Conservation (phyloP, 1,139 yeast species). For the Diutina neorugosa region DNA sequence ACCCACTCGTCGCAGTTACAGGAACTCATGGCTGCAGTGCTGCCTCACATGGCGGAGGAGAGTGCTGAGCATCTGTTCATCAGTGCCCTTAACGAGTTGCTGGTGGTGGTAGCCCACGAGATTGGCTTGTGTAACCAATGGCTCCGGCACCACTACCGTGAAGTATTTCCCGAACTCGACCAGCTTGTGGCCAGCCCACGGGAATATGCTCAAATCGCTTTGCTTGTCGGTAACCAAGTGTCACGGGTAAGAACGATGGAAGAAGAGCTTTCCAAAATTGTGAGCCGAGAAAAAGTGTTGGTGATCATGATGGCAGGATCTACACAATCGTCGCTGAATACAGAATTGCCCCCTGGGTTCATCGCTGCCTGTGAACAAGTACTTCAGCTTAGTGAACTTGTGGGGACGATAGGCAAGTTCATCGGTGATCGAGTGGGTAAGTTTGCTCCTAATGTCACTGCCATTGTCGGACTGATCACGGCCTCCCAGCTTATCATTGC, state of each 20-base stretch:
- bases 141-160: slow-evolving; percentile 40
- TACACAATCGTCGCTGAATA: neutral
- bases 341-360: slow-evolving; percentile 12
- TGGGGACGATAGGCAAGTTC: slow-evolving; percentile 34
- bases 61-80: neutral
- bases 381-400: slow-evolving; percentile 31
- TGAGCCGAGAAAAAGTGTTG: slow-evolving; percentile 54
- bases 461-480: slow-evolving; percentile 59
- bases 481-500: slow-evolving; percentile 66
- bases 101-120: slow-evolving; percentile 46
- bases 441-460: slow-evolving; percentile 74
- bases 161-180: slow-evolving; percentile 63
- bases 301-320: slow-evolving; percentile 63
- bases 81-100: slow-evolving; percentile 34
- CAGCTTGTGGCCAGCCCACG: slow-evolving; percentile 50
- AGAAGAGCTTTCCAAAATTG: slow-evolving; percentile 23
- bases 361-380: slow-evolving; percentile 37
- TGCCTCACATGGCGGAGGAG: neutral
- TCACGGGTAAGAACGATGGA: slow-evolving; percentile 21
- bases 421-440: slow-evolving; percentile 43
- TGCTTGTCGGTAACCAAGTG: slow-evolving; percentile 40
- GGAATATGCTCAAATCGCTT: slow-evolving; percentile 48
- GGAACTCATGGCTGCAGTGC: neutral
- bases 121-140: slow-evolving; percentile 37
- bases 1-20: neutral